These are phyloP conservation scores for Periconia macrospinosa DNA, from an alignment of 2,329 filamentous ascomycete species.

Conservation along the genomic window DNA sequence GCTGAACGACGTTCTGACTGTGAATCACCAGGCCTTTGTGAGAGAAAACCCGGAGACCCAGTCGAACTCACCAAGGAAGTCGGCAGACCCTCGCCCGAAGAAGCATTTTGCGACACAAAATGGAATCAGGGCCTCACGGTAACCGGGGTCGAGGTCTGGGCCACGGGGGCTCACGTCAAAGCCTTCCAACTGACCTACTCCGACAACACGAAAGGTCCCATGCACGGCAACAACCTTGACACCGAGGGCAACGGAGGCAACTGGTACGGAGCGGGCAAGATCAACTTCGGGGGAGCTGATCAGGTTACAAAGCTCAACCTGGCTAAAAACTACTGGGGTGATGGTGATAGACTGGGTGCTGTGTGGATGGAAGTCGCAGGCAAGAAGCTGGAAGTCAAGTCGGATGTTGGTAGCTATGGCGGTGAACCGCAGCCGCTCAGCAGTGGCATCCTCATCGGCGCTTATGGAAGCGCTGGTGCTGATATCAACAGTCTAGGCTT, in stretches of 20 bases:
- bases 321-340: not conserved
- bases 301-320: not conserved
- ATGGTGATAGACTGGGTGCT: not conserved
- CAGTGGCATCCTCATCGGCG: not conserved
- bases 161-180: not conserved
- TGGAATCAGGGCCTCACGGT: not conserved
- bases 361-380: not conserved
- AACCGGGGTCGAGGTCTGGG: not conserved
- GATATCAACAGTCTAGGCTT: not conserved
- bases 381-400: not conserved
- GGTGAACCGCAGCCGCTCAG: not conserved
- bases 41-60: too few species aligned
- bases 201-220: not conserved
- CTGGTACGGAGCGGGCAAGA: not conserved
- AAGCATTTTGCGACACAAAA: not conserved
- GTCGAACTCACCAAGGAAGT: too few species aligned
- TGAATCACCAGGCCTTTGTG: too few species aligned
- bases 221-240: not conserved
- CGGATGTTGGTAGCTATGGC: not conserved
- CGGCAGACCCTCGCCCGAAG: too few species aligned
- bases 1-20: too few species aligned
- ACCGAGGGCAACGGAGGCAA: not conserved
- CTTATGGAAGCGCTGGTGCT: not conserved
- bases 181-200: not conserved
- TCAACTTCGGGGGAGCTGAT: not conserved